Evolutionary conservation across 2,329 filamentous ascomycete genomes (phyloP).

Genomic region (Fusarium albidum): DNA sequence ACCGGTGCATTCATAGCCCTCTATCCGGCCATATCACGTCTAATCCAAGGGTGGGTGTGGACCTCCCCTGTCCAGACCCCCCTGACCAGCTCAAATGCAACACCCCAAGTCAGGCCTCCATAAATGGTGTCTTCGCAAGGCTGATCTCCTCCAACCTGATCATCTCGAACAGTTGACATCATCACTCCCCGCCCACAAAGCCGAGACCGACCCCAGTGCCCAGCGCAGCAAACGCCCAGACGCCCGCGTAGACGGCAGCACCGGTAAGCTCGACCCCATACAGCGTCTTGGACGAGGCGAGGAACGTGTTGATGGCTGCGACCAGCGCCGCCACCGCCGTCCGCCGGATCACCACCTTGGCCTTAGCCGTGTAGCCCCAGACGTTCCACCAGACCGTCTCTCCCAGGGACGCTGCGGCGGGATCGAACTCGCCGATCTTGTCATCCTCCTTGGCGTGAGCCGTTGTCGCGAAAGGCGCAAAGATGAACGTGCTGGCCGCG

Average conservation of each 20-base stretch:
- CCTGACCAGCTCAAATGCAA: slow-evolving; percentile 16
- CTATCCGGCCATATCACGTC: slow-evolving; percentile 24
- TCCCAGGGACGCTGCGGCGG: slow-evolving; percentile 68
- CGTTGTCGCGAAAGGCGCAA: slow-evolving; percentile 70
- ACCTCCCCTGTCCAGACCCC: slow-evolving; percentile 13
- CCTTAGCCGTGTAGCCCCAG: slow-evolving; percentile 71
- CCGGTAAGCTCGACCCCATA: slow-evolving; percentile 75
- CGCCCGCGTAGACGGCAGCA: slow-evolving; percentile 73
- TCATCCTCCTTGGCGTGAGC: slow-evolving; percentile 59
- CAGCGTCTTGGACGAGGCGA: slow-evolving; percentile 73
- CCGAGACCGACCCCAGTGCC: slow-evolving; percentile 66
- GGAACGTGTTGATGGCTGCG: slow-evolving; percentile 66
- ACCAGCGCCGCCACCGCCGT: slow-evolving; percentile 67
- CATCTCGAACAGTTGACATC: slow-evolving; percentile 11
- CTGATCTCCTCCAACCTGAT: slow-evolving; percentile 13
- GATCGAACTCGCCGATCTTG: slow-evolving; percentile 65
- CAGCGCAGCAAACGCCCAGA: slow-evolving; percentile 76
- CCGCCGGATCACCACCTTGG: slow-evolving; percentile 70
- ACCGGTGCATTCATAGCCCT: slow-evolving; percentile 28
- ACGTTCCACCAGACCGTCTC: slow-evolving; percentile 78
- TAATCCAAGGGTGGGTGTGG: slow-evolving; percentile 8
- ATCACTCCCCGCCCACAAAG: slow-evolving; percentile 56
- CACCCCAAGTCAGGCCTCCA: not conserved
- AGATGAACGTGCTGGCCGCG: slow-evolving; percentile 79
- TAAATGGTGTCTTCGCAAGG: slow-evolving; percentile 20